Conservation (phyloP, 2,329 filamentous ascomycete genomes). For the Aspergillus persii region DNA sequence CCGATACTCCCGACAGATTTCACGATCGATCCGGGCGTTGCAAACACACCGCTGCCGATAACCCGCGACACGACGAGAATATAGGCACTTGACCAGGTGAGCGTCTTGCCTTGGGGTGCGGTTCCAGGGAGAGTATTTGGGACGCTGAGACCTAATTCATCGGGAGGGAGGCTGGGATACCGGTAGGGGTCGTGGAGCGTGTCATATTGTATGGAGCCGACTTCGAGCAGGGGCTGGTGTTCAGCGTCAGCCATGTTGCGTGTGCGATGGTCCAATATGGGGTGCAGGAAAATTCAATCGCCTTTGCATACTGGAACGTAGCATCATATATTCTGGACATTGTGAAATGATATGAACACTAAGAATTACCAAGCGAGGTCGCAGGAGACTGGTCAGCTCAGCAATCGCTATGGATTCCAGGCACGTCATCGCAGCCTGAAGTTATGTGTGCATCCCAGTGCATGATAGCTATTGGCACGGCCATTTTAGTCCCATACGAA, state of each 20-base stretch:
- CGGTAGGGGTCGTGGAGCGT: not conserved
- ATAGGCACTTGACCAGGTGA: conserved; percentile 63
- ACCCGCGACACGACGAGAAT: conserved; percentile 68
- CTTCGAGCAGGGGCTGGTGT: conserved; percentile 19
- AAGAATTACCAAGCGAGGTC: not conserved
- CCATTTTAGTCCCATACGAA: not conserved
- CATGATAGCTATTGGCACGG: not conserved
- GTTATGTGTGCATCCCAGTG: conserved; percentile 14
- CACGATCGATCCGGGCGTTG: conserved; percentile 67
- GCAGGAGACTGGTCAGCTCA: not conserved
- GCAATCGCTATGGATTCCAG: conserved; percentile 2
- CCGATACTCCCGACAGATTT: conserved; percentile 66
- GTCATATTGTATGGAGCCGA: not conserved
- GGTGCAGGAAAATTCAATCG: not conserved
- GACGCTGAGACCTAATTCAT: not conserved
- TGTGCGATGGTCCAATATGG: not conserved
- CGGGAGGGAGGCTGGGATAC: not conserved
- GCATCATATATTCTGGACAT: not conserved
- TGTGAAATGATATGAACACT: not conserved
- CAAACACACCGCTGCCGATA: conserved; percentile 70
- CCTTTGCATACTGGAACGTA: not conserved
- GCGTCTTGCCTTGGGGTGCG: conserved; percentile 55
- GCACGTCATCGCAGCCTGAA: conserved; percentile 30
- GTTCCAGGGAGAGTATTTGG: not conserved
- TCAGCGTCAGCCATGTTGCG: conserved; percentile 20